A percentile compares a stretch with the other conserved stretches of the same genome.
Conservation (phyloP, 805 yeast species). For the Candida fluviatilis region DNA sequence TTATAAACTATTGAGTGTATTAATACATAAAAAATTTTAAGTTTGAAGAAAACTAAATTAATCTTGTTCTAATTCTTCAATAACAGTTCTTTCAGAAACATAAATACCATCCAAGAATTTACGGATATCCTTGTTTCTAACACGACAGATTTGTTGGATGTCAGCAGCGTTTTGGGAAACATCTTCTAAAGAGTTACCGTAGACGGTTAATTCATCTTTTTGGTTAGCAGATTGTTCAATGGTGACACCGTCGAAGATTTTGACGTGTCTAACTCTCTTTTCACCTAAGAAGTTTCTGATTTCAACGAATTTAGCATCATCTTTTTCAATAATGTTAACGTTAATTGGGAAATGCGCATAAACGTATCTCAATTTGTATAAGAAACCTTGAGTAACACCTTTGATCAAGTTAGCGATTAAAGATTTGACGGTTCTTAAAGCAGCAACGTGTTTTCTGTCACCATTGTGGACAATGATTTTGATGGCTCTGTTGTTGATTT, state of each 20-base stretch:
- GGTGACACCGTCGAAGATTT: constrained; percentile 84
- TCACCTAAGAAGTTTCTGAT: constrained; percentile 99
- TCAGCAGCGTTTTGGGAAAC: constrained; percentile 99
- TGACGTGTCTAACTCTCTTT: constrained; percentile 89
- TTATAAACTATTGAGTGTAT: constrained; percentile 20
- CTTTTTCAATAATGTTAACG: constrained; percentile 83
- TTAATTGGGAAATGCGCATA: constrained; percentile 99
- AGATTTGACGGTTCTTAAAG: constrained; percentile 97
- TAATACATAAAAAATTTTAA: constrained; percentile 13
- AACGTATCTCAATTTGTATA: constrained; percentile 99
- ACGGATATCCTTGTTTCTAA: constrained; percentile 99
- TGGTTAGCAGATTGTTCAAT: constrained; percentile 76
- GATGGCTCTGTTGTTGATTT: constrained; percentile 67
- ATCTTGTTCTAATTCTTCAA: constrained; percentile 49
- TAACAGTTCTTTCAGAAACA: constrained; percentile 92
- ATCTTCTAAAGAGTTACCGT: constrained; percentile 95
- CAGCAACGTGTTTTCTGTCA: constrained; percentile 99
- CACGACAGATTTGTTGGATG: constrained; percentile 96
- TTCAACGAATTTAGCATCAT: constrained; percentile 74
- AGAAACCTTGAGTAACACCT: constrained; percentile 99
- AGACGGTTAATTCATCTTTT: constrained; percentile 91
- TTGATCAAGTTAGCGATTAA: constrained; percentile 89
- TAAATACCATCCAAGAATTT: constrained; percentile 99
- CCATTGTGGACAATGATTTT: constrained; percentile 95
- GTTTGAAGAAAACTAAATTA: constrained; percentile 5